Evolutionary conservation across 495 filamentous ascomycete genomes (phyloP).

Genomic region (Ascodesmis nigricans): DNA sequence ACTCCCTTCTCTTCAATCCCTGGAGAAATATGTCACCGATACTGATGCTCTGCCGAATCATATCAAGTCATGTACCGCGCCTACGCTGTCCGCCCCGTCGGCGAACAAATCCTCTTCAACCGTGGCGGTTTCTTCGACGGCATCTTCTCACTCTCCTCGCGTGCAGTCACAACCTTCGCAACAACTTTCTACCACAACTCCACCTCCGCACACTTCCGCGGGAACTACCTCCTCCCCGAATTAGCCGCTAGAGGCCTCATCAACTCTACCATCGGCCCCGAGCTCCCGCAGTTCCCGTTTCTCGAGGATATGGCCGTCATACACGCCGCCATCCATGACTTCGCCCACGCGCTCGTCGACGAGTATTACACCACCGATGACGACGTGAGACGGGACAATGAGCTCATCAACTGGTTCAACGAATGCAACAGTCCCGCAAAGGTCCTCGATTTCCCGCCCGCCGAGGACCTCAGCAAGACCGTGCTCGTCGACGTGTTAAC

Average conservation of each 20-base stretch:
- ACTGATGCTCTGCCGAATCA: background rate
- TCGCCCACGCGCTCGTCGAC: conserved; percentile 49
- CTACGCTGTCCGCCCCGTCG: background rate
- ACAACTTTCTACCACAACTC: background rate
- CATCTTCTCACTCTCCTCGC: background rate
- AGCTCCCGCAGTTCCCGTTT: conserved; percentile 17
- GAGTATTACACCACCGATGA: conserved; percentile 37
- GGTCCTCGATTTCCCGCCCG: background rate
- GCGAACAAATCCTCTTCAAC: background rate
- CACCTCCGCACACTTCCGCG: background rate
- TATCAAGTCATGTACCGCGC: background rate
- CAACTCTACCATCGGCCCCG: background rate
- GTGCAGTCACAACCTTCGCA: background rate
- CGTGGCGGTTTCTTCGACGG: background rate
- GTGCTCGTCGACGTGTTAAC: background rate
- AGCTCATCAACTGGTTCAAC: background rate
- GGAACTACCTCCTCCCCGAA: background rate
- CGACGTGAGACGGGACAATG: background rate
- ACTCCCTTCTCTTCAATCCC: no score
- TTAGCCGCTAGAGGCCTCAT: background rate
- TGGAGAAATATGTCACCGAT: no score
- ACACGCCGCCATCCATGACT: conserved; percentile 55
- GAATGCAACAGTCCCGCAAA: background rate
- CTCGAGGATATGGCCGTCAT: conserved; percentile 47
- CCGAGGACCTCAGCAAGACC: background rate